A percentile compares a stretch with the other conserved stretches of the same genome.
Conservation (phyloP, 768 basidiomycete genomes). For the Phaeotremella fagi region DNA sequence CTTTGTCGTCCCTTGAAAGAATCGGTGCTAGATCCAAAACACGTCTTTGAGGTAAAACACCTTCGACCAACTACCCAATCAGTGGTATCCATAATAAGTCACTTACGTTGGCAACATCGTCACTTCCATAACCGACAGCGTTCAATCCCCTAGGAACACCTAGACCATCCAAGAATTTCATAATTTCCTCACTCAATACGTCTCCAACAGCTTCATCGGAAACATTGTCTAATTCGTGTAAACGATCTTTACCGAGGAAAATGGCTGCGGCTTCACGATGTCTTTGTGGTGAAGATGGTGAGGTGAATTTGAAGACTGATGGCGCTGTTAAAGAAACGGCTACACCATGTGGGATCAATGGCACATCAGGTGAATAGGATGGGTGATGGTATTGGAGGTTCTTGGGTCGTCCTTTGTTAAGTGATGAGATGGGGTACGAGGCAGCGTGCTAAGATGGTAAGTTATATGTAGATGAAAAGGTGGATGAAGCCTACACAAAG, state of each 20-base stretch:
- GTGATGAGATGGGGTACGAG: constrained; percentile 46
- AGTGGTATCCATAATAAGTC: not conserved
- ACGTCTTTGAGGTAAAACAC: constrained; percentile 84
- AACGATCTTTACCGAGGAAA: constrained; percentile 53
- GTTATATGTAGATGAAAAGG: not conserved
- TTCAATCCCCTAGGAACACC: constrained; percentile 40
- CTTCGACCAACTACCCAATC: constrained; percentile 65
- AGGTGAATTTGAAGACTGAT: constrained; percentile 87
- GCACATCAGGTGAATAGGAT: constrained; percentile 75
- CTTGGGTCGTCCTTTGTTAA: constrained; percentile 86
- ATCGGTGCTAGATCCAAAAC: constrained; percentile 91
- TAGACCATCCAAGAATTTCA: constrained; percentile 34
- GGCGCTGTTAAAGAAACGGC: constrained; percentile 50
- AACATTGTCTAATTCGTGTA: constrained; percentile 61
- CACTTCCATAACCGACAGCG: constrained; percentile 27
- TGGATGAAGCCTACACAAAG: constrained; percentile 52
- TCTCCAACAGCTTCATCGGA: constrained; percentile 70
- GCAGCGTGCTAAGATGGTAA: constrained; percentile 42
- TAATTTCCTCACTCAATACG: constrained; percentile 34
- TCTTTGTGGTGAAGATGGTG: constrained; percentile 84
- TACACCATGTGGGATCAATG: constrained; percentile 91
- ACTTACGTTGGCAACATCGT: constrained; percentile 30
- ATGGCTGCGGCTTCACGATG: constrained; percentile 84
- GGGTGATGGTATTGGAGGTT: constrained; percentile 66
- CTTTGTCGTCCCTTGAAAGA: constrained; percentile 73